Evolutionary conservation across 371 early-diverging fungal genomes (phyloP).

Genomic region (Syncephalastrum sp.): DNA sequence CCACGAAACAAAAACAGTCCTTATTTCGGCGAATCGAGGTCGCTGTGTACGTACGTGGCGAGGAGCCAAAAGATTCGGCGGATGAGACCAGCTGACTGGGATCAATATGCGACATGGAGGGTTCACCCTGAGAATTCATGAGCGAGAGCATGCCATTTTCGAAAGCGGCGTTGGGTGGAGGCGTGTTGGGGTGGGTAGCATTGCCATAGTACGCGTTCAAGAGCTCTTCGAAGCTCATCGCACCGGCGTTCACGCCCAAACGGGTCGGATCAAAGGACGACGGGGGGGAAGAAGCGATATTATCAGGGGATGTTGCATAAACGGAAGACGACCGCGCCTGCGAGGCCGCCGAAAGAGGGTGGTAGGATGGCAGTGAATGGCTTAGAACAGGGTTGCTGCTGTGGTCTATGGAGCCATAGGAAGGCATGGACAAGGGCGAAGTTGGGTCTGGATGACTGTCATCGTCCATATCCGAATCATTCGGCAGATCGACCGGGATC

Average conservation of each 20-base stretch:
- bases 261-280: constrained; percentile 6
- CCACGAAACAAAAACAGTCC: no score
- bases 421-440: constrained; percentile 16
- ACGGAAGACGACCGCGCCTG: constrained; percentile 17
- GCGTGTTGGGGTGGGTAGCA: constrained; percentile 4
- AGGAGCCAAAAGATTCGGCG: constrained; percentile 8
- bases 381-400: constrained; percentile 8
- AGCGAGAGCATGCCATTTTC: constrained; percentile 11
- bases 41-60: no score
- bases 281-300: no score
- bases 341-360: constrained; percentile 12
- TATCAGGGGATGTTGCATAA: constrained; percentile 9
- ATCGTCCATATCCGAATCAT: constrained; percentile 35
- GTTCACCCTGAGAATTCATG: constrained; percentile 5
- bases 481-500: constrained; percentile 30
- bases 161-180: constrained; percentile 3
- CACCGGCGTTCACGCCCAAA: constrained; percentile 18
- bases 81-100: constrained; percentile 30
- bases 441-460: constrained; percentile 14
- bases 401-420: background rate
- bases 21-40: no score
- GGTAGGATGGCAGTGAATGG: constrained; percentile 19
- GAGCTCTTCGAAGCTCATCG: constrained; percentile 26
- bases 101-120: constrained; percentile 30
- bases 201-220: constrained; percentile 18